phyloP scores from a whole-genome alignment of 2,329 filamentous ascomycete species.

The Phialophora verrucosa region DNA sequence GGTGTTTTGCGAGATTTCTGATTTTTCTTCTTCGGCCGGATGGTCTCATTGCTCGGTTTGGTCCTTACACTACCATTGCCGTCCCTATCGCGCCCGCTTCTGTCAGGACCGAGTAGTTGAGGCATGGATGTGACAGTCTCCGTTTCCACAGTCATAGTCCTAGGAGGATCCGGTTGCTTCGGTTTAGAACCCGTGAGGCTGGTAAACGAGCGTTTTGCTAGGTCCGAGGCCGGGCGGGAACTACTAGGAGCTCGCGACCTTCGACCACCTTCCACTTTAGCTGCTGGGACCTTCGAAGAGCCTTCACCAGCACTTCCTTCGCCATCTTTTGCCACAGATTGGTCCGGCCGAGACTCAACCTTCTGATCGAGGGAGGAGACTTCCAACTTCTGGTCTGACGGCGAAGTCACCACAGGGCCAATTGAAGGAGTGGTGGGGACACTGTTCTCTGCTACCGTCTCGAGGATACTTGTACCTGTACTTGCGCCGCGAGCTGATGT shows the following conservation, averaged over 20 bases:
- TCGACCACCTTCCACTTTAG: slow-evolving; percentile 47
- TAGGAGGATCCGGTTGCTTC: slow-evolving; percentile 76
- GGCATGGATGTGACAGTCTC: slow-evolving; percentile 93
- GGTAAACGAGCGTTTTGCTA: slow-evolving; percentile 71
- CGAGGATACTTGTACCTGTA: slow-evolving; percentile 68
- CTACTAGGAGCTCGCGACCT: slow-evolving; percentile 43
- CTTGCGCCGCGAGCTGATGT: slow-evolving; percentile 66
- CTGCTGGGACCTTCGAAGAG: slow-evolving; percentile 50
- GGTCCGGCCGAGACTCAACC: slow-evolving; percentile 50
- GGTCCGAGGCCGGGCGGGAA: slow-evolving; percentile 58
- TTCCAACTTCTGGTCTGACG: slow-evolving; percentile 47
- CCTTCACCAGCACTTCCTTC: slow-evolving; percentile 48
- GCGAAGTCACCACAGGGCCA: slow-evolving; percentile 43
- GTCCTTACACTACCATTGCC: slow-evolving; percentile 75
- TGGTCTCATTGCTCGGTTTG: slow-evolving; percentile 93
- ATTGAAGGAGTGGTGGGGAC: slow-evolving; percentile 71
- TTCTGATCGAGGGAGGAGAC: slow-evolving; percentile 51
- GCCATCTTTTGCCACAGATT: slow-evolving; percentile 52
- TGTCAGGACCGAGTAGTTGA: slow-evolving; percentile 69
- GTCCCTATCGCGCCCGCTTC: slow-evolving; percentile 64
- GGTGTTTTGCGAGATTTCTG: slow-evolving; percentile 76
- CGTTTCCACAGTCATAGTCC: slow-evolving; percentile 96
- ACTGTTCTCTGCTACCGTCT: slow-evolving; percentile 91
- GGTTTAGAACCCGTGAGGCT: slow-evolving; percentile 68
- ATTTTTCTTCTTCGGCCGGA: slow-evolving; percentile 91